Base-by-base conservation (phyloP, 208 protist genomes). In the Lotmaria passim region DNA sequence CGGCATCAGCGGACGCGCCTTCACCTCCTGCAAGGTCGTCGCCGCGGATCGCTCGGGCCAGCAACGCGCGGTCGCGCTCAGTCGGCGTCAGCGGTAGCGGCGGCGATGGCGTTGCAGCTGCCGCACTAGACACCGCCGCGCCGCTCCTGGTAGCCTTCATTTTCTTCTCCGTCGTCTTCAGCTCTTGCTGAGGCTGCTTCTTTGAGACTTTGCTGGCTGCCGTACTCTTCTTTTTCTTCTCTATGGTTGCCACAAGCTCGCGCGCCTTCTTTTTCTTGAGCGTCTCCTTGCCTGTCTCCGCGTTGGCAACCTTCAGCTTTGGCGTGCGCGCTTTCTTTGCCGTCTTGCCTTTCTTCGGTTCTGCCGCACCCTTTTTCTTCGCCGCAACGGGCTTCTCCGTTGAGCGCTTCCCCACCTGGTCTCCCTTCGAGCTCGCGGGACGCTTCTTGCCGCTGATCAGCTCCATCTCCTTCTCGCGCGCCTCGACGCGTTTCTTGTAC, bases 31-130 rank as follows among this genome's bases (percentile, higher is more conserved):
- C 5, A 10, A 69, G 26, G 28, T 73, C 74, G 24, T 79, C 78
- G 2, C 89, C 89, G 43, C 76, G 69, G 65, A 94, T 91, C 26
- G 77, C 75, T 8, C 77, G 79, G n/a, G 70, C 64, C 47, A 94
- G 67, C 41, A 94, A 64, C 52, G 61, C 69, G 14, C 75, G 70
- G 24, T 90, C 85, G 7, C 55, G 64, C 46, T 69, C 66, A 5
- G 38, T 51, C 30, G 28, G 58, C 17, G 79, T 69, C 21, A 76
- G 50, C 30, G 65, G 62, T 30, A 59, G 52, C 15, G 65, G 28
- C 39, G 15, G 4, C 5, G 57, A 1, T 7, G 44, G 21, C 14
- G n/a, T 1, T n/a, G 41, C 48, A 0, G 19, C 21, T 15, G 43
- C n/a, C 14, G 33, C 0, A n/a, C 23, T 38, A 1, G 43, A 31